Percentiles rank a stretch among this genome's conserved stretches.
phyloP scores from a whole-genome alignment of 306 rosid genomes.

The Sicyos edulis region DNA sequence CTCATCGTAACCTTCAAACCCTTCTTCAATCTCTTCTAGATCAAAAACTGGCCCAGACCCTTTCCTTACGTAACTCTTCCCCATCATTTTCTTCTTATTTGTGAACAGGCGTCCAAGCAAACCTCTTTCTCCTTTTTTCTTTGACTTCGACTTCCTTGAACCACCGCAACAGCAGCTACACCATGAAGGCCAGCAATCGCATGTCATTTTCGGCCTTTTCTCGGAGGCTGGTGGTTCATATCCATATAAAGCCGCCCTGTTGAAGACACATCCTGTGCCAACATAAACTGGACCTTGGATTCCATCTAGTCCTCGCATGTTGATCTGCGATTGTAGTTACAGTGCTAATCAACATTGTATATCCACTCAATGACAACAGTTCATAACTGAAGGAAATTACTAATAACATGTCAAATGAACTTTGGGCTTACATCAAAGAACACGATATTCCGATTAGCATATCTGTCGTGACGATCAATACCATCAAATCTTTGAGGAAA shows the following conservation, averaged over 20 bases:
- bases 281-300: conserved; percentile 96
- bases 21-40: conserved; percentile 75
- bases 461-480: conserved; percentile 65
- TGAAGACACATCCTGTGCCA: conserved; percentile 91
- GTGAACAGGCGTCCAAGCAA: conserved; percentile 51
- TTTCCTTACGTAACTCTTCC: conserved; percentile 40
- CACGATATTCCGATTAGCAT: conserved; percentile 69
- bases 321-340: conserved; percentile 39
- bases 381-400: not conserved
- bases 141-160: conserved; percentile 69
- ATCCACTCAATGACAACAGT: not conserved
- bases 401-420: no score
- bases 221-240: conserved; percentile 65
- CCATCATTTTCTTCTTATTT: conserved; percentile 72
- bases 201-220: conserved; percentile 65
- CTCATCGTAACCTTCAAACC: conserved; percentile 66
- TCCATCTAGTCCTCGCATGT: conserved; percentile 96
- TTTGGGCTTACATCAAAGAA: conserved; percentile 88
- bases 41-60: conserved; percentile 46
- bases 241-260: conserved; percentile 83
- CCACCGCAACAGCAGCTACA: conserved; percentile 58
- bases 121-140: conserved; percentile 60
- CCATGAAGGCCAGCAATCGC: conserved; percentile 75
- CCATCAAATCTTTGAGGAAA: conserved; percentile 90
- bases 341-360: not conserved